These are phyloP conservation scores for Talaromyces sp. DNA, from an alignment of 2,329 filamentous ascomycete species.

Conservation along the genomic window DNA sequence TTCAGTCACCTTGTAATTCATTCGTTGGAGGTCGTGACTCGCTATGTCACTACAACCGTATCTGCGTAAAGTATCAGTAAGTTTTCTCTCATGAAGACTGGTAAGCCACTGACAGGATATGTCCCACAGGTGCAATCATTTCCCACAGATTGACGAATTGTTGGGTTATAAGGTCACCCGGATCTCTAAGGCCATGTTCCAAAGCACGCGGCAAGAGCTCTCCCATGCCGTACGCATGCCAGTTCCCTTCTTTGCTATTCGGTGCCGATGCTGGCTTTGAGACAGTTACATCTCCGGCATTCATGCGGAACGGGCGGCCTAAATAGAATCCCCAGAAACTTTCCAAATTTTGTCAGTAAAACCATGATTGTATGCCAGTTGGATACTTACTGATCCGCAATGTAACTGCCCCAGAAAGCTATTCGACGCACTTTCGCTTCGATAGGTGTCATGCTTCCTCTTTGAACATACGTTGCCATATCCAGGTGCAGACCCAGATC, in stretches of 20 bases:
- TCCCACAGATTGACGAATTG: conserved; percentile 46
- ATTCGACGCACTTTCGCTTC: conserved; percentile 43
- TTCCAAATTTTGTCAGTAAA: neutral
- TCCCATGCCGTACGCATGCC: conserved; percentile 34
- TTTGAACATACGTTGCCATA: conserved; percentile 41
- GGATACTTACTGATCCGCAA: conserved; percentile 40
- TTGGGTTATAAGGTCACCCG: conserved; percentile 36
- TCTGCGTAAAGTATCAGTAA: conserved; percentile 23
- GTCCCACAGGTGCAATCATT: conserved; percentile 44
- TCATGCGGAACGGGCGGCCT: conserved; percentile 45
- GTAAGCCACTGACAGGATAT: conserved; percentile 38
- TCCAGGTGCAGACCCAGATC: conserved; percentile 47
- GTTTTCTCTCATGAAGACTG: neutral
- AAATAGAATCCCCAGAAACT: conserved; percentile 47
- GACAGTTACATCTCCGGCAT: conserved; percentile 43
- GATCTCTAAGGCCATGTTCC: conserved; percentile 29
- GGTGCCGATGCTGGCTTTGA: conserved; percentile 36
- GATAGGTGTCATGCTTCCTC: conserved; percentile 38
- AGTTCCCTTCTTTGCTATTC: conserved; percentile 31
- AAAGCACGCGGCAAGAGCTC: conserved; percentile 23
- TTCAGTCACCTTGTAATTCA: conserved; percentile 37
- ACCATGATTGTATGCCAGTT: neutral
- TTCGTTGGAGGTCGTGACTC: conserved; percentile 38
- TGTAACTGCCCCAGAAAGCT: conserved; percentile 47
- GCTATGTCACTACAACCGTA: conserved; percentile 41